Base-by-base conservation (phyloP, 306 rosid species). In the Crataegus laevigata region DNA sequence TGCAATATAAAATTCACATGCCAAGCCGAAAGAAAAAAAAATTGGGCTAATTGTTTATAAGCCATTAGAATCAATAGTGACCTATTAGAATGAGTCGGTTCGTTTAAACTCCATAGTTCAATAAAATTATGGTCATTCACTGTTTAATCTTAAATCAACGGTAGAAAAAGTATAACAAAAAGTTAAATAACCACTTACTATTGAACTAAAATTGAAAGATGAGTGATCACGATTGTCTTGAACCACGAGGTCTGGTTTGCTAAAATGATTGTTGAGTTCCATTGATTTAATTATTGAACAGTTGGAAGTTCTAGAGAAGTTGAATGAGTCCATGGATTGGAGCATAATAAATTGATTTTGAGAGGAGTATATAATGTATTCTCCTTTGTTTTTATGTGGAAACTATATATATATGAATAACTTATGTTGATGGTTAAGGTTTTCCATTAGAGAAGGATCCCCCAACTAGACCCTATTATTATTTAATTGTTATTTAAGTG, bases 251-350 rank as follows among this genome's bases (percentile, higher is more conserved):
- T 36, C 9, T 36, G 19, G 54, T 47, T 3, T 47, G 54, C 54
- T 47, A 17, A 77, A 64, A 52, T 50, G 21, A 28, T 71, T 64
- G 60, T 25, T 18, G 1, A 9, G 72, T 47, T 47, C 12, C 17
- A 25, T 74, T 34, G 55, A 67, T 67, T 73, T 30, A 60, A 66
- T 29, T 45, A 34, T 34, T 43, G 72, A 59, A 74, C 59, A 60
- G 47, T 73, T 54, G 67, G 71, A 50, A 21, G 58, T 51, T 74
- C 69, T 43, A 47, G 66, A 61, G 67, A 60, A 71, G 61, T 60
- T 78, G 74, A 74, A 66, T 11, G 59, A 70, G 66, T 68, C 79
- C 72, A 68, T 25, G 69, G 66, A 22, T 14, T 14, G 69, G 66
- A 22, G 73, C 80, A 29, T 65, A 42, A 29, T 21, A 51, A 61